phyloP scores from a whole-genome alignment of 495 filamentous ascomycete species.

The Podospora fimiseda region DNA sequence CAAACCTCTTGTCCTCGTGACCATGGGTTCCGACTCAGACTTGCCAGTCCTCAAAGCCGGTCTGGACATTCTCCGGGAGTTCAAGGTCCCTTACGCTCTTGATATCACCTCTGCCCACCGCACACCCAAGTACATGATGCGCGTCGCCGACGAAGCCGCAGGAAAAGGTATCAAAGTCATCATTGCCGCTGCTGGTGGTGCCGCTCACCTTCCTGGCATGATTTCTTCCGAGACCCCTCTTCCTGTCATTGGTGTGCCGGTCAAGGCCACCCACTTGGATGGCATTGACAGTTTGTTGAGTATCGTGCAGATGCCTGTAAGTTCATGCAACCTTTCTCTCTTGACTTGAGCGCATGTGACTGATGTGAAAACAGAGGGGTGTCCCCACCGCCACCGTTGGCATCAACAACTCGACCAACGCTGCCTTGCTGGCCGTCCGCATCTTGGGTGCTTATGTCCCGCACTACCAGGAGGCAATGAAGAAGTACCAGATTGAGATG shows the following conservation, averaged over 20 bases:
- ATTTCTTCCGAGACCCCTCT: constrained; percentile 76
- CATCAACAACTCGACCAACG: constrained; percentile 92
- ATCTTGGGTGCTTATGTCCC: constrained; percentile 69
- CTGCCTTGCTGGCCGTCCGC: constrained; percentile 78
- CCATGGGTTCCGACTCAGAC: constrained; percentile 96
- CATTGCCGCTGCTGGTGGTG: constrained; percentile 90
- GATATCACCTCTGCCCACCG: constrained; percentile 93
- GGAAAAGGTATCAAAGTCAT: constrained; percentile 74
- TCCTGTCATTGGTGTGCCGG: constrained; percentile 87
- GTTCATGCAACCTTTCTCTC: constrained; percentile 15
- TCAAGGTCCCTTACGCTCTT: constrained; percentile 67
- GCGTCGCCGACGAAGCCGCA: constrained; percentile 63
- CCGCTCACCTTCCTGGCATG: constrained; percentile 92
- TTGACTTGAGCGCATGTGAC: no score
- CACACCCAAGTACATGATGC: constrained; percentile 76
- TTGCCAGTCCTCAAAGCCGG: constrained; percentile 71
- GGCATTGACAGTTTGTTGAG: constrained; percentile 84
- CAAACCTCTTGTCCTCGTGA: constrained; percentile 64
- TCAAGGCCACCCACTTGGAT: constrained; percentile 79
- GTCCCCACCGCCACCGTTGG: constrained; percentile 84
- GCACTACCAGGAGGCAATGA: constrained; percentile 53
- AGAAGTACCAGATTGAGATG: constrained; percentile 57
- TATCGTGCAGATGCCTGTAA: constrained; percentile 84
- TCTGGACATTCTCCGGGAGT: constrained; percentile 65
- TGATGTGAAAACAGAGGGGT: constrained; percentile 49